phyloP scores from a whole-genome alignment of 805 yeast species.

The Alloascoidea africana region DNA sequence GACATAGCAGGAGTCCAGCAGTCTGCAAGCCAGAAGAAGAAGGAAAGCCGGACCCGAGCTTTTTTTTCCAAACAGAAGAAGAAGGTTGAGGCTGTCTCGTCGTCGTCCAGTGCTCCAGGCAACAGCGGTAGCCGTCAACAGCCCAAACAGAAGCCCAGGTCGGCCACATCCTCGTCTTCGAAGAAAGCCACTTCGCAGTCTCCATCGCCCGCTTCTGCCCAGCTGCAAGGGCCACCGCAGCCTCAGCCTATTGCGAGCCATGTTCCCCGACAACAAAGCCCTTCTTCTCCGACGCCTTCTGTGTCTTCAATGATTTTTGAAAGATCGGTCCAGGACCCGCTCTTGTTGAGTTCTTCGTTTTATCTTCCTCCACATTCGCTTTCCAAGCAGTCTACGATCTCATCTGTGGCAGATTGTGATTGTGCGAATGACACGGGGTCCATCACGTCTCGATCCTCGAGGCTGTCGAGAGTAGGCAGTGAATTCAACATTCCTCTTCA shows the following conservation, averaged over 20 bases:
- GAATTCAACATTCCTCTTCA: conserved; percentile 20
- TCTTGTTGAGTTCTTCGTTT: too few relatives aligned
- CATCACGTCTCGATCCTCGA: too few relatives aligned
- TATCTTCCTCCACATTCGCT: conserved; percentile 1
- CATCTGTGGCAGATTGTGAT: too few relatives aligned
- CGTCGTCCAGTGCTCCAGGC: conserved; percentile 8
- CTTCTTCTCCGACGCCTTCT: conserved; percentile 10
- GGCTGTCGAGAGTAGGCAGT: conserved; percentile 1
- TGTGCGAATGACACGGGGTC: too few relatives aligned
- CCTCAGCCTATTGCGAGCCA: too few relatives aligned
- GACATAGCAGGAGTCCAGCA: too few relatives aligned
- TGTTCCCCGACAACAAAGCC: too few relatives aligned
- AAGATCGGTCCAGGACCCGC: conserved; percentile 53
- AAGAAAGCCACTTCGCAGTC: conserved; percentile 2
- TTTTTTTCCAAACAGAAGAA: too few relatives aligned
- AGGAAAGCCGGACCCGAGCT: too few relatives aligned
- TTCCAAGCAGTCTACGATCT: conserved; percentile 5
- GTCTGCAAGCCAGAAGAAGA: too few relatives aligned
- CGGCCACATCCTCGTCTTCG: neutral
- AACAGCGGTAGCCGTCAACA: neutral
- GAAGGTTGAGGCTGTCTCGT: too few relatives aligned
- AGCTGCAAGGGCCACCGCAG: conserved; percentile 1
- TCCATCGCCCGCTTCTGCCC: conserved; percentile 3
- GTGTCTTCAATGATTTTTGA: conserved; percentile 43
- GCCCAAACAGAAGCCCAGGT: conserved; percentile 1